Base-by-base conservation (phyloP, 192 early-diverging fungal species). In the Radiomyces spectabilis region DNA sequence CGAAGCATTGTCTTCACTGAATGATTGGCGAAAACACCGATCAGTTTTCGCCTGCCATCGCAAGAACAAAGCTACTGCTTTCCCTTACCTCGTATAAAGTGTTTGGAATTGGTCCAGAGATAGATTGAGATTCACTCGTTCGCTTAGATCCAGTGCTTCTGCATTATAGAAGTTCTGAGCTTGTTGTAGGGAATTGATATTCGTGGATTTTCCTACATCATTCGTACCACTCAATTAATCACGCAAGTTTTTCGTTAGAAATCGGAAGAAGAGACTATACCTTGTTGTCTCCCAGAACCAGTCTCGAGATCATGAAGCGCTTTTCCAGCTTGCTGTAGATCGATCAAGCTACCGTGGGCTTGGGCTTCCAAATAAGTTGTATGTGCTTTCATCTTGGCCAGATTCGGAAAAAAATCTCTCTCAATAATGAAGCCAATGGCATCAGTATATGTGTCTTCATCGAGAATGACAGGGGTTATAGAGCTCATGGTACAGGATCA, bases 361-460 rank as follows among this genome's bases (percentile, higher is more conserved):
- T 78, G 63, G 5, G 84, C 85, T 9, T 78, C 72, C 35, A 81
- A 56, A 32, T 79, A 81, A 21, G 72, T 72, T 29, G 72, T 72
- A 42, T 84, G 74, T 21, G 76, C 44, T 53, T 73, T 71, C n/a
- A 82, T 60, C 32, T 75, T 78, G 32, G 80, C 72, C 16, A 91
- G 67, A 41, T 83, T 65, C 4, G 91, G 91, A 44, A 88, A 93
- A 53, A 88, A 93, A 58, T 93, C 91, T 8, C 89, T 62, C 52
- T 91, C 76, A 53, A 93, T 91, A 49, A 93, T 90, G 29, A 78
- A 71, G 42, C 78, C 79, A 30, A 93, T 72, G 9, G 80, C 79
- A 6, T 82, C 78, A 13, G 86, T 79, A 57, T 93, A 91, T 29
- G 69, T 74, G 42, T 93, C 90, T 62, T 93, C 90, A 41, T 91